Conservation (phyloP, 2,329 filamentous ascomycete species). For the Cladophialophora psammophila region DNA sequence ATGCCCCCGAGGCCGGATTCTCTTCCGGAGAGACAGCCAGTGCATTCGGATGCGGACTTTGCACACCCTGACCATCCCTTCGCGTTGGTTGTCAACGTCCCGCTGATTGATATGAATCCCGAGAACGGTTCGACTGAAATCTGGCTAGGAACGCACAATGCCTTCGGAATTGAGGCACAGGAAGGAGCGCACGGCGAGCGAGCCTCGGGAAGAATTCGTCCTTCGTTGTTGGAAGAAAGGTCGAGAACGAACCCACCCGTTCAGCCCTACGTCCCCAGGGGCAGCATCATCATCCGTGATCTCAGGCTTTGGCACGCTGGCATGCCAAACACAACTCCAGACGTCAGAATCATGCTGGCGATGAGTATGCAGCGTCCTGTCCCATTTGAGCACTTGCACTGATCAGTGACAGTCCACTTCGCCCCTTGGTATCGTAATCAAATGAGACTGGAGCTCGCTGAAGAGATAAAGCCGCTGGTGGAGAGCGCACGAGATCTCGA, state of each 20-base stretch:
- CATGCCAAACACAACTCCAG: slow-evolving; percentile 54
- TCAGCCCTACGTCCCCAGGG: slow-evolving; percentile 54
- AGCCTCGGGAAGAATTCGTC: slow-evolving; percentile 60
- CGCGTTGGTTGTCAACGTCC: slow-evolving; percentile 63
- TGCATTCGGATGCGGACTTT: slow-evolving; percentile 68
- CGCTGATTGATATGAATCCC: slow-evolving; percentile 58
- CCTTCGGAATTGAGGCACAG: slow-evolving; percentile 50
- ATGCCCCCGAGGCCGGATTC: slow-evolving; percentile 58
- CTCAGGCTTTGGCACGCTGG: slow-evolving; percentile 60
- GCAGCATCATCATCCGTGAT: slow-evolving; percentile 56
- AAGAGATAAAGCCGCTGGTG: slow-evolving; percentile 58
- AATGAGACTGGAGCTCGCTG: slow-evolving; percentile 63
- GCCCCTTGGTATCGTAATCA: slow-evolving; percentile 59
- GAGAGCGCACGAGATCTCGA: slow-evolving; percentile 55
- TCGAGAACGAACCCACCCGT: slow-evolving; percentile 45
- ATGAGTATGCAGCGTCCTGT: slow-evolving; percentile 39
- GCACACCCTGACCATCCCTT: slow-evolving; percentile 63
- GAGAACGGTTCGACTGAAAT: slow-evolving; percentile 65
- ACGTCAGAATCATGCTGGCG: slow-evolving; percentile 57
- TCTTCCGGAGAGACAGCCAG: slow-evolving; percentile 58
- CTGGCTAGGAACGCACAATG: slow-evolving; percentile 65
- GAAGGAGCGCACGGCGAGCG: slow-evolving; percentile 60
- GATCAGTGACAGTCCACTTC: slow-evolving; percentile 45
- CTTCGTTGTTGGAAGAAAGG: slow-evolving; percentile 44
- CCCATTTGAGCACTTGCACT: neutral